Conservation (phyloP, 768 basidiomycete species). For the Trametes elegans region DNA sequence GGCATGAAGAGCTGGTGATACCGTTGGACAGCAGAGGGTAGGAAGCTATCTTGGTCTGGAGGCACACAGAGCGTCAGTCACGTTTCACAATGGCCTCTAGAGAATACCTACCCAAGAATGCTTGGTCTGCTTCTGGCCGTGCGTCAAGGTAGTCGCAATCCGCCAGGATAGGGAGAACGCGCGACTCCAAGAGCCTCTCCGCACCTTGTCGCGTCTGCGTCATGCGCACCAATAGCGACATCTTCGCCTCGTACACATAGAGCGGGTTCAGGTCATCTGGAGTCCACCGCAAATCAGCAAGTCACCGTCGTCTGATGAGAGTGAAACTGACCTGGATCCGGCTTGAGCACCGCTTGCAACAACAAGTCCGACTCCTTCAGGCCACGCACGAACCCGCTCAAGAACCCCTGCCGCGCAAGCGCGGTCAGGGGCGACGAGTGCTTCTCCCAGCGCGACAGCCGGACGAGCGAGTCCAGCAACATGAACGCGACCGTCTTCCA, state of each 20-base stretch:
- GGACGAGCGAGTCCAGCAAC: conserved; percentile 77
- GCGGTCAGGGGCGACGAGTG: conserved; percentile 58
- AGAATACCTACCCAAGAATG: conserved; percentile 64
- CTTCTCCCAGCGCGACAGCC: conserved; percentile 68
- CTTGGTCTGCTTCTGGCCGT: conserved; percentile 78
- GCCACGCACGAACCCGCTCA: conserved; percentile 78
- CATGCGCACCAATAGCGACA: conserved; percentile 85
- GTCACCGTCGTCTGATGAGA: no score
- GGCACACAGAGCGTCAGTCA: no score
- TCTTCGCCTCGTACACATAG: conserved; percentile 94
- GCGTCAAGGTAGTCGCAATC: conserved; percentile 88
- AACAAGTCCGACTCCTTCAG: conserved; percentile 80
- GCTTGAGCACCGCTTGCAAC: conserved; percentile 74
- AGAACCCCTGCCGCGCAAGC: conserved; percentile 70
- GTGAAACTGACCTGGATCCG: conserved; percentile 88
- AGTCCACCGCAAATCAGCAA: no score
- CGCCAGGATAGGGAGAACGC: conserved; percentile 68
- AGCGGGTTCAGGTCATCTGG: conserved; percentile 85
- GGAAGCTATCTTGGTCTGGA: conserved; percentile 79
- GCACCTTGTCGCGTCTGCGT: conserved; percentile 82
- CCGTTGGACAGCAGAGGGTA: conserved; percentile 82
- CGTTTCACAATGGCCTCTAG: no score
- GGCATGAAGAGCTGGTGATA: conserved; percentile 92
- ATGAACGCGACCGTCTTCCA: conserved; percentile 97
- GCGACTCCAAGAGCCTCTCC: conserved; percentile 78